Percentiles rank a stretch among this genome's conserved stretches.
phyloP scores from a whole-genome alignment of 139 green algal genomes.

The Asterochloris erici region DNA sequence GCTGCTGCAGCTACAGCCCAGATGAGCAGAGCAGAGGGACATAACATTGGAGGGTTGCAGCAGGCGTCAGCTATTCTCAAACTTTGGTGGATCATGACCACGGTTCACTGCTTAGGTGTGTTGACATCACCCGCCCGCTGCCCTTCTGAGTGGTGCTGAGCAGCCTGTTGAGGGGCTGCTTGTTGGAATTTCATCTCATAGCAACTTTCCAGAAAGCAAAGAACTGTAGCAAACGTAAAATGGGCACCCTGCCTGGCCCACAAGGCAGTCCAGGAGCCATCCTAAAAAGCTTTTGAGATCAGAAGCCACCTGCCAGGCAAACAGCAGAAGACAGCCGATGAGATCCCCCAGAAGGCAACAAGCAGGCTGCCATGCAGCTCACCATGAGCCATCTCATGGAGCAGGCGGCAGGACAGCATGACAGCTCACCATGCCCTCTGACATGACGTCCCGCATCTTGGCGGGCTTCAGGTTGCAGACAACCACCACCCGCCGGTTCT shows the following conservation, averaged over 20 bases:
- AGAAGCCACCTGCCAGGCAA: background rate
- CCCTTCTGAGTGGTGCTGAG: background rate
- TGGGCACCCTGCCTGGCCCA: background rate
- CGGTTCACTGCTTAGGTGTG: background rate
- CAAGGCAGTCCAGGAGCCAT: background rate
- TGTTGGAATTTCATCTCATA: background rate
- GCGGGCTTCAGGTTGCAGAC: conserved; percentile 95
- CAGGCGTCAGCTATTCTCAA: conserved; percentile 33
- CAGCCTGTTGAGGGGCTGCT: background rate
- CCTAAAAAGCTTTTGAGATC: background rate
- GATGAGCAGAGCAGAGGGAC: background rate
- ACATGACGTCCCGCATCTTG: conserved; percentile 92
- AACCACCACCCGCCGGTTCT: conserved; percentile 68
- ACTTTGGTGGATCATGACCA: conserved; percentile 9
- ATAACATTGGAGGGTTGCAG: background rate
- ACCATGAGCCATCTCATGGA: background rate
- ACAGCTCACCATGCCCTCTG: conserved; percentile 77
- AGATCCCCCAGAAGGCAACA: too few relatives aligned
- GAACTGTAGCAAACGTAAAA: background rate
- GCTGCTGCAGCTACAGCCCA: background rate
- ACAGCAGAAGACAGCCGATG: too few relatives aligned
- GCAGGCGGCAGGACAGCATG: background rate
- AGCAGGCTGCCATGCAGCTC: background rate
- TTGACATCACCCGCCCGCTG: conserved; percentile 3
- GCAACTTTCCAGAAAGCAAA: background rate